A percentile compares a stretch with the other conserved stretches of the same genome.
These are phyloP conservation scores for Penicillium sp. DNA, from an alignment of 2,329 filamentous ascomycete genomes.

Conservation along the genomic window DNA sequence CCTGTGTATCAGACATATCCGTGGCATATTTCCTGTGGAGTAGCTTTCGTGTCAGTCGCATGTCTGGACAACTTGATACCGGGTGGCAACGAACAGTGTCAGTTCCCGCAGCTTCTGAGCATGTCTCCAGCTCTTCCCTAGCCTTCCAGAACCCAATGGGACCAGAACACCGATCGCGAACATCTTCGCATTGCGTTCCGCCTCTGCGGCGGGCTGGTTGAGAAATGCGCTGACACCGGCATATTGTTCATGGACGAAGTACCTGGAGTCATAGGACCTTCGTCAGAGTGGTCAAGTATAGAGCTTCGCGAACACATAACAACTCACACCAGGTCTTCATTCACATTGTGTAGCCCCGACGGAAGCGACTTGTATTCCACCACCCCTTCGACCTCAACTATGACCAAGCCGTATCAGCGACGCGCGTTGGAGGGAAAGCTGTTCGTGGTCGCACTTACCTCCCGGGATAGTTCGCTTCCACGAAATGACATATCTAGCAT, in stretches of 20 bases:
- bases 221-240: constrained; percentile 89
- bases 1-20: constrained; percentile 57
- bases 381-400: constrained; percentile 67
- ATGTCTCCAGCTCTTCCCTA: constrained; percentile 87
- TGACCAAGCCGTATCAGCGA: constrained; percentile 15
- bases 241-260: constrained; percentile 81
- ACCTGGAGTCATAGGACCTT: constrained; percentile 50
- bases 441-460: constrained; percentile 45
- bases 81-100: constrained; percentile 53
- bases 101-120: constrained; percentile 69
- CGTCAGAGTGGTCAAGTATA: constrained; percentile 6
- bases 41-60: constrained; percentile 7
- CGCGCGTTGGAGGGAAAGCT: neutral
- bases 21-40: constrained; percentile 52
- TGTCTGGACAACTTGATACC: neutral
- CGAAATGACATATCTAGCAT: constrained; percentile 66
- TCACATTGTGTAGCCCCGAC: constrained; percentile 83
- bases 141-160: constrained; percentile 73
- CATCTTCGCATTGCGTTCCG: constrained; percentile 82
- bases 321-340: constrained; percentile 66
- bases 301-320: neutral
- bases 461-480: constrained; percentile 73
- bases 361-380: constrained; percentile 97
- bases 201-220: constrained; percentile 72
- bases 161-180: constrained; percentile 86